A percentile compares a stretch with the other conserved stretches of the same genome.
Conservation (phyloP, 208 protist species). For the Herpetomonas tarakana region DNA sequence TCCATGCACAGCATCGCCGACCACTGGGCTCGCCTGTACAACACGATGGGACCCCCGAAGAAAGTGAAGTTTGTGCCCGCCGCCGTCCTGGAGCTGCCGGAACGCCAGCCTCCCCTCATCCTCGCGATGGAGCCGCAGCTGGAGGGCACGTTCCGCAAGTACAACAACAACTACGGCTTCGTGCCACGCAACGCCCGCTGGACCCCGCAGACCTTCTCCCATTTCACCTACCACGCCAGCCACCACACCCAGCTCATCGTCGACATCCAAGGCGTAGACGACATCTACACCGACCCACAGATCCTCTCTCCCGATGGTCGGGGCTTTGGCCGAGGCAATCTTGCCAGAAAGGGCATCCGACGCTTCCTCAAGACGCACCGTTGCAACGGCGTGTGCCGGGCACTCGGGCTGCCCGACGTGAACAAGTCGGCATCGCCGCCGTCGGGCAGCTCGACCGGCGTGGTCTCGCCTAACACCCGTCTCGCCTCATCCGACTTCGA, state of each 20-base stretch:
- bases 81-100: slow-evolving; percentile 60
- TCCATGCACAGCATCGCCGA: slow-evolving; percentile 81
- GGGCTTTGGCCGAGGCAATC: slow-evolving; percentile 80
- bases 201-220: slow-evolving; percentile 90
- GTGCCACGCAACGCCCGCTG: slow-evolving; percentile 58
- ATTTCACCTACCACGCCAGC: slow-evolving; percentile 87
- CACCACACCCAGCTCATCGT: slow-evolving; percentile 68
- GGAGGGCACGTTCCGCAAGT: slow-evolving; percentile 80
- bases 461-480: background rate
- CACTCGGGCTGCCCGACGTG: slow-evolving; percentile 48
- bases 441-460: background rate
- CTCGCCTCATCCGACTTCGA: background rate
- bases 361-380: slow-evolving; percentile 73
- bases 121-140: slow-evolving; percentile 76
- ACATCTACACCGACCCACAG: slow-evolving; percentile 91
- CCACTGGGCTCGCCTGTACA: slow-evolving; percentile 77
- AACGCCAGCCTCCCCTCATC: slow-evolving; percentile 54
- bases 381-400: slow-evolving; percentile 82
- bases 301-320: slow-evolving; percentile 80
- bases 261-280: slow-evolving; percentile 88
- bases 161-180: slow-evolving; percentile 92
- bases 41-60: slow-evolving; percentile 54
- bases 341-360: slow-evolving; percentile 67
- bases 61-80: slow-evolving; percentile 74
- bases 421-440: slow-evolving; percentile 11